These are phyloP conservation scores for Scleroderma citrinum DNA, from an alignment of 768 basidiomycete genomes.

Conservation along the genomic window DNA sequence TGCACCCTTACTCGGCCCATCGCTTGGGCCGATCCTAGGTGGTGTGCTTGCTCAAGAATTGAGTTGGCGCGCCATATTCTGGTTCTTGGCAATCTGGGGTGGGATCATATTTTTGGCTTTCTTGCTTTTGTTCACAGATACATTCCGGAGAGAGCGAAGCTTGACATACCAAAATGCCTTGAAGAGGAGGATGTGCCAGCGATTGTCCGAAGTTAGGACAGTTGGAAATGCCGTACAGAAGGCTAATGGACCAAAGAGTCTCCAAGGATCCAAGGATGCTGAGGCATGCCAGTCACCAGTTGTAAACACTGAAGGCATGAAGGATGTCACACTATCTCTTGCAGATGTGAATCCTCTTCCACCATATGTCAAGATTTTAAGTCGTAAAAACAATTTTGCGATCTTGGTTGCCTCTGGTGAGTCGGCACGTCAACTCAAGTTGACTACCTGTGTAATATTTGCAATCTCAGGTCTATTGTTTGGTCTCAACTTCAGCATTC, in stretches of 20 bases:
- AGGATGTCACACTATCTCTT: conserved; percentile 50
- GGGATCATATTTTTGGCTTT: conserved; percentile 52
- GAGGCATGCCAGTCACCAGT: conserved; percentile 12
- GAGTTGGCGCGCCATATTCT: conserved; percentile 81
- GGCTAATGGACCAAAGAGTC: not conserved
- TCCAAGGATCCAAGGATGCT: conserved; percentile 19
- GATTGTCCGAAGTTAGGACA: conserved; percentile 12
- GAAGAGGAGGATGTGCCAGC: conserved; percentile 32
- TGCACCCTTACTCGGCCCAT: conserved; percentile 71
- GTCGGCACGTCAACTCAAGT: conserved; percentile 9
- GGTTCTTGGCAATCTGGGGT: conserved; percentile 68
- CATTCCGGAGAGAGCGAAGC: conserved; percentile 80
- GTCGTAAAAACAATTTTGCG: conserved; percentile 59
- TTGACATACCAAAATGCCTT: conserved; percentile 69
- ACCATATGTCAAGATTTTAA: conserved; percentile 54
- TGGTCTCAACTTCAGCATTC: conserved; percentile 61
- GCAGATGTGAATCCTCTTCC: conserved; percentile 68
- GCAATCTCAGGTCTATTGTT: conserved; percentile 53
- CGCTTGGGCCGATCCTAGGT: conserved; percentile 64
- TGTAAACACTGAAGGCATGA: conserved; percentile 10
- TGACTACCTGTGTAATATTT: not conserved
- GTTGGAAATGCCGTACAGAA: conserved; percentile 3
- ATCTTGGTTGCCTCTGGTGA: conserved; percentile 39
- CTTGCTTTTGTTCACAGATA: conserved; percentile 72
- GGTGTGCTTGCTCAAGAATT: conserved; percentile 62